Evolutionary conservation across 1,139 yeast genomes (phyloP), one percentile per base, ranked within the genome.

Genomic region (Saccharomyces hybrid): DNA sequence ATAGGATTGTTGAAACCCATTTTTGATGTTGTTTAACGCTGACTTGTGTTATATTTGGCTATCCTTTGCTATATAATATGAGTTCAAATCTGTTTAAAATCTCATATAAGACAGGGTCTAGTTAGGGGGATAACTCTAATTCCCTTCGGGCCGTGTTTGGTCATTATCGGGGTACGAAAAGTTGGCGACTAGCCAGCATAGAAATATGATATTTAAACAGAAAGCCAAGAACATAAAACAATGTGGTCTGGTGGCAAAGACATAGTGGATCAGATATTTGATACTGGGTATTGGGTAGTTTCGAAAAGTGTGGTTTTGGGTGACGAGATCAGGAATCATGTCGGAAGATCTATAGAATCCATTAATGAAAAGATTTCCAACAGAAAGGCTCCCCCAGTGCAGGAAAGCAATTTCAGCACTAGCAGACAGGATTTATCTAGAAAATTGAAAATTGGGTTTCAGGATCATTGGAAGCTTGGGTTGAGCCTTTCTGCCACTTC

Each of bases 1-100:
- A 93, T 81, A 47, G 99, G 99, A 78, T 93, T 93, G 73, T 90
- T 93, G 71, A 91, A 78, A 55, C 87, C 88, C 54, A 52, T 49
- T 50, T 28, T 34, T 49, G 24, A 47, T 21, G 16, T 11, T 49
- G 16, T 27, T 21, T 34, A 9, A 28, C 8, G 9, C 16, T 16
- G 19, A 9, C 44, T 24, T 24, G 26, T 4, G 11, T 24, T 16
- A 16, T 11, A 16, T 12, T 38, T 8, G n/a, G 19, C 12, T 7
- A 9, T 12, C 29, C 6, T 28, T 48, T n/a, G 3, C n/a, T 6
- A 8, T 49, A n/a, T 4, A 32, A 2, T 21, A 3, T 38, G 12
- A 41, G 47, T 11, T 46, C 41, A 32, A 5, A 32, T 32, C 28
- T n/a, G 31, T 32, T 9, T 16, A 6, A 49, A 11, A 16, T 49